Evolutionary conservation across 1,139 yeast species (phyloP).

Genomic region (Kodamaea derodonti): DNA sequence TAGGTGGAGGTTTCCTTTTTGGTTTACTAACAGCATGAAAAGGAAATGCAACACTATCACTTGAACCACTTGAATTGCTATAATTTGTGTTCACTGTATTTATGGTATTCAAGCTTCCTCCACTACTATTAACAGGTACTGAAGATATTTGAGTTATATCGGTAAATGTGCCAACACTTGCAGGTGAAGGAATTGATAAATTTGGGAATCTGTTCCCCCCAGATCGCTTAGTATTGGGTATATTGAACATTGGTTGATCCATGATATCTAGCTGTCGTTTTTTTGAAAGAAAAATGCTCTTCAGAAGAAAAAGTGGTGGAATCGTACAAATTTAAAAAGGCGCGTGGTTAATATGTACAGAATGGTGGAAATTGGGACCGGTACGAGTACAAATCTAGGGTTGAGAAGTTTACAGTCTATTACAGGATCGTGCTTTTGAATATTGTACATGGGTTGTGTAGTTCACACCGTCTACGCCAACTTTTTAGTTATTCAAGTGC

Average conservation of each 20-base stretch:
- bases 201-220: slow-evolving; percentile 19
- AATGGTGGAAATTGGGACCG: no score
- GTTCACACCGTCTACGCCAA: no score
- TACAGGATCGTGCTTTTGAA: no score
- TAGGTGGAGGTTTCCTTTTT: slow-evolving; percentile 42
- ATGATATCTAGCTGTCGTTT: no score
- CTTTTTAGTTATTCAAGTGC: no score
- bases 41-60: slow-evolving; percentile 3
- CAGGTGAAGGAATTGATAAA: slow-evolving; percentile 25
- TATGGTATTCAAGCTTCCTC: background rate
- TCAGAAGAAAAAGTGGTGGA: no score
- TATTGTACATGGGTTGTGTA: no score
- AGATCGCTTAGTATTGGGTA: slow-evolving; percentile 22
- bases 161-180: slow-evolving; percentile 9
- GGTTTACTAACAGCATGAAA: slow-evolving; percentile 13
- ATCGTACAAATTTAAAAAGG: no score
- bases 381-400: no score
- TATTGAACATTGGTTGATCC: slow-evolving; percentile 23
- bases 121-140: background rate
- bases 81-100: background rate
- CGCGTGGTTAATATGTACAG: no score
- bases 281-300: no score
- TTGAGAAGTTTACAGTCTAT: no score
- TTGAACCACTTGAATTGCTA: background rate
- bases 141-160: slow-evolving; percentile 1